Evolutionary conservation across 495 filamentous ascomycete genomes (phyloP), one percentile per base, ranked within the genome.

Genomic region (Hyaloscypha variabilis): DNA sequence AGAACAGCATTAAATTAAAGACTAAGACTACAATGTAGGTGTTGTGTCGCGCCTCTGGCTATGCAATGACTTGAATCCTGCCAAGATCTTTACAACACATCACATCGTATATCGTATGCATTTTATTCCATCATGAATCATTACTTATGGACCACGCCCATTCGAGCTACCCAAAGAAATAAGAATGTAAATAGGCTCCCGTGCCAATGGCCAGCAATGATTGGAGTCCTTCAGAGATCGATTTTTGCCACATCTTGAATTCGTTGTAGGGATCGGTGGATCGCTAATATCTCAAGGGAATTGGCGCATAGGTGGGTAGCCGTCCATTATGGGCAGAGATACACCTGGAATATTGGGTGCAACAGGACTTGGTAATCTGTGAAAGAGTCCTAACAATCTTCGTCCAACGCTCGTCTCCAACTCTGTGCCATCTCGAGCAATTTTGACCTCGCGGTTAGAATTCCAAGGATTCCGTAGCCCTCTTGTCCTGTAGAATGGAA

Each of bases 401-500:
- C 86, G 87, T 14, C 94, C 95, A 26, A 97, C 86, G 52, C 76
- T 85, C 53, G 94, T 90, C 75, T 98, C 94, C 23, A 99, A 80
- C 77, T 97, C 95, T 0, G 95, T 99, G 6, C 93, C 95, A 74
- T 99, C 95, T 69, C 95, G 83, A 10, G 95, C 95, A 69, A 99
- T 96, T 74, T 99, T 99, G 54, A 99, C 92, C 71, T 97, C 95
- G 53, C 95, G 81, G 72, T 97, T 97, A 1, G 92, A 89, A 74
- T 99, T 98, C 95, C 94, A 97, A 2, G 90, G 87, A 71, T 99
- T 99, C n/a, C 95, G 84, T 34, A 99, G 75, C 0, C 94, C 94
- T 58, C 94, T 80, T 0, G 93, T 97, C 51, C 91, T 88, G 74
- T 96, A 94, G 75, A 98, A 99, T 0, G 95, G 94, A 8, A 99